Conservation (phyloP, 1,139 yeast species). For the Geotrichum siamense region DNA sequence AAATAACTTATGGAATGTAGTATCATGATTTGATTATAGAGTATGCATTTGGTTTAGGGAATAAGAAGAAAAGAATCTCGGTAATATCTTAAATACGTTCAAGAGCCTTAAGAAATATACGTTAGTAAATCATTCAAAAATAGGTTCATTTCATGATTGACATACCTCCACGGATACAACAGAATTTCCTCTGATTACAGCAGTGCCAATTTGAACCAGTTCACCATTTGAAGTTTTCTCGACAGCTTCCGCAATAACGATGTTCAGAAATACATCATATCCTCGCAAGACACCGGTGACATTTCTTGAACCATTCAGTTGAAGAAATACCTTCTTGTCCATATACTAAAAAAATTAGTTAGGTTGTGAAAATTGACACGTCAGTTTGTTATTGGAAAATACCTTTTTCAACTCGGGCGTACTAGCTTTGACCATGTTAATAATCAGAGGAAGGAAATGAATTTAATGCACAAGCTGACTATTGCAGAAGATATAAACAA, state of each 20-base stretch:
- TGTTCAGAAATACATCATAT: slow-evolving; percentile 68
- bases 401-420: slow-evolving; percentile 58
- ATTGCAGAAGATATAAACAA: no score
- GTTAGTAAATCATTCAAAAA: no score
- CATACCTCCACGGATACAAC: slow-evolving; percentile 37
- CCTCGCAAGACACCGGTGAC: slow-evolving; percentile 71
- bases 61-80: no score
- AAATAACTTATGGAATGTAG: no score
- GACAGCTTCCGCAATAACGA: slow-evolving; percentile 66
- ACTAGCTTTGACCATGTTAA: slow-evolving; percentile 36
- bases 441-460: no score
- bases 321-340: slow-evolving; percentile 65
- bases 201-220: slow-evolving; percentile 48
- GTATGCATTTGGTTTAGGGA: no score
- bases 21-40: no score
- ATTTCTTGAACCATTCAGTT: slow-evolving; percentile 66
- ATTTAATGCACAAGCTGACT: background rate
- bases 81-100: no score
- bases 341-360: slow-evolving; percentile 45
- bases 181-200: slow-evolving; percentile 41
- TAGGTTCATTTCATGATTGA: no score
- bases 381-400: background rate
- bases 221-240: slow-evolving; percentile 52
- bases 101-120: no score
- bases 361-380: background rate